Evolutionary conservation across 1,139 yeast species (phyloP).

Genomic region (Yamadazyma atlantica): DNA sequence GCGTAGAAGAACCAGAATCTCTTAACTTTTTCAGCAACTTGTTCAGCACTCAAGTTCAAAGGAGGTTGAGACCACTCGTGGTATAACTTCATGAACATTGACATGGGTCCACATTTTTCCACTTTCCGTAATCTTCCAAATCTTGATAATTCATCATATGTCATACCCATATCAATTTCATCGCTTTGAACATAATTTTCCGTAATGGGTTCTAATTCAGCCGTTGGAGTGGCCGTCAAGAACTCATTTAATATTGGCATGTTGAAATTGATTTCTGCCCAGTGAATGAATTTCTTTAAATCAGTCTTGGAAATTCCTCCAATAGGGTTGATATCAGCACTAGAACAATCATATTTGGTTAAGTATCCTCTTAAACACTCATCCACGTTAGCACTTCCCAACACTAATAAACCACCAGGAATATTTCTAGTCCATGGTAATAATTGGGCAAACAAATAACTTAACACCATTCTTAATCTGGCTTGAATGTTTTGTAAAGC

Average conservation of each 20-base stretch:
- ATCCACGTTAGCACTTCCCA: conserved; percentile 98
- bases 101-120: conserved; percentile 93
- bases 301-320: conserved; percentile 97
- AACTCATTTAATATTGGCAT: conserved; percentile 78
- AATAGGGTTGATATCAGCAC: conserved; percentile 95
- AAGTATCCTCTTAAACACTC: conserved; percentile 93
- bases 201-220: conserved; percentile 96
- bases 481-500: conserved; percentile 97
- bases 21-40: conserved; percentile 90
- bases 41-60: conserved; percentile 65
- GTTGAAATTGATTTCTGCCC: conserved; percentile 68
- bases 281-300: conserved; percentile 76
- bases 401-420: conserved; percentile 78
- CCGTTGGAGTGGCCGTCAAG: conserved; percentile 91
- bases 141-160: conserved; percentile 86
- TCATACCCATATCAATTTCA: conserved; percentile 97
- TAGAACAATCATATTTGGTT: conserved; percentile 94
- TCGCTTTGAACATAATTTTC: conserved; percentile 90
- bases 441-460: conserved; percentile 89
- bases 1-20: conserved; percentile 91
- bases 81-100: conserved; percentile 84
- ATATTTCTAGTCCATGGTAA: conserved; percentile 88
- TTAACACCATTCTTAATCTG: conserved; percentile 88
- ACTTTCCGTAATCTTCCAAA: conserved; percentile 93
- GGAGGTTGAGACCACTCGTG: conserved; percentile 89